Percentiles rank a stretch among this genome's conserved stretches.
These are phyloP conservation scores for Talaromyces marneffei DNA, from an alignment of 2,329 filamentous ascomycete species.

Conservation along the genomic window DNA sequence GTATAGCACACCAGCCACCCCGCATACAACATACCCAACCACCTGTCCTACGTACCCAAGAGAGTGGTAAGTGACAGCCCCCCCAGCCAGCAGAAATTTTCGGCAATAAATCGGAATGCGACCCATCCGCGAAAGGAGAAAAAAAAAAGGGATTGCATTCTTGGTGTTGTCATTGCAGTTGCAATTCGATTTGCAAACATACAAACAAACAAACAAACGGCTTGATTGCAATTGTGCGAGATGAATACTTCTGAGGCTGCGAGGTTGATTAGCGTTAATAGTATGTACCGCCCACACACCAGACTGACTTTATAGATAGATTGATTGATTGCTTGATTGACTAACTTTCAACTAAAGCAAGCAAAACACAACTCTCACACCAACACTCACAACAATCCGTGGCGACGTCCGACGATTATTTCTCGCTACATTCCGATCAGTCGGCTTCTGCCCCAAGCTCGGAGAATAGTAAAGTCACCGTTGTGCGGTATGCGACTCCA, in stretches of 20 bases:
- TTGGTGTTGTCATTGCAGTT: constrained; percentile 11
- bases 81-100: neutral
- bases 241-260: constrained; percentile 25
- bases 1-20: constrained; percentile 13
- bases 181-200: neutral
- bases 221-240: constrained; percentile 15
- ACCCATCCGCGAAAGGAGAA: neutral
- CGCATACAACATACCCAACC: constrained; percentile 6
- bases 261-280: constrained; percentile 35
- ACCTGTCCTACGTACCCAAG: constrained; percentile 7
- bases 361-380: constrained; percentile 40
- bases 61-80: constrained; percentile 2
- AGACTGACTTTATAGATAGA: neutral
- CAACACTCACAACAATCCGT: constrained; percentile 43
- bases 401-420: constrained; percentile 46
- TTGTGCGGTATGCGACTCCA: constrained; percentile 41
- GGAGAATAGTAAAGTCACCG: constrained; percentile 31
- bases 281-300: constrained; percentile 28
- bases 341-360: constrained; percentile 28
- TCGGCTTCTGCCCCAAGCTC: constrained; percentile 25
- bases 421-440: constrained; percentile 40
- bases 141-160: constrained; percentile 3
- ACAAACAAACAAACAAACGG: neutral
- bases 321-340: neutral
- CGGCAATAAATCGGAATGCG: constrained; percentile 1